Base-by-base conservation (phyloP, 2,329 filamentous ascomycete species). In the Aspergillus ochraceoroseus region DNA sequence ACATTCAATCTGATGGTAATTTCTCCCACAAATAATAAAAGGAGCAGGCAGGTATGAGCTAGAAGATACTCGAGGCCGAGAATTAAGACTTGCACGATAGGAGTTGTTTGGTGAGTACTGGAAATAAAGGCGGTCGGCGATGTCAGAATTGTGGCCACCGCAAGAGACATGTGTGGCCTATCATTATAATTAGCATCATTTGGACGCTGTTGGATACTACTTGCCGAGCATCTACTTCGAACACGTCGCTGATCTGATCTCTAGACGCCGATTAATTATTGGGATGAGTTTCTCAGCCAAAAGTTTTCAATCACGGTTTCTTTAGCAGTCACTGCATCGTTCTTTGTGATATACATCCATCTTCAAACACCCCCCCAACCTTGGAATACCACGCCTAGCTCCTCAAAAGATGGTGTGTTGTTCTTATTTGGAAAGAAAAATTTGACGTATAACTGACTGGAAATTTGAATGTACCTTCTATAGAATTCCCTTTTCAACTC, bases 401-500 rank as follows among this genome's bases (percentile, higher is more conserved):
- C n/a, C n/a, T n/a, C n/a, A n/a, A n/a, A n/a, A n/a, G n/a, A n/a
- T n/a, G n/a, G n/a, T n/a, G n/a, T n/a, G n/a, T n/a, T n/a, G n/a
- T n/a, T n/a, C n/a, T n/a, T n/a, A n/a, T n/a, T n/a, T n/a, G n/a
- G n/a, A n/a, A n/a, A n/a, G n/a, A n/a, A n/a, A n/a, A n/a, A n/a
- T n/a, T n/a, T 22, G 28, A 23, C 23, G 7, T 15, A 23, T 7
- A n/a, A 17, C 27, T 39, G 19, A 43, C 20, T 31, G 25, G 17
- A 6, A n/a, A 5, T 26, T n/a, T 9, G 13, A 13, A 25, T 11
- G 7, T 20, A 4, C 4, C n/a, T 7, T 38, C 6, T 14, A 33
- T 43, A 87, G 86, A 90, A 89, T 58, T 82, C 85, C 30, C 75
- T 87, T 35, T 94, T 90, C 72, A 94, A 94, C 63, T 84, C 85